Conservation (phyloP, 2,329 filamentous ascomycete species). For the Biscogniauxia marginata region DNA sequence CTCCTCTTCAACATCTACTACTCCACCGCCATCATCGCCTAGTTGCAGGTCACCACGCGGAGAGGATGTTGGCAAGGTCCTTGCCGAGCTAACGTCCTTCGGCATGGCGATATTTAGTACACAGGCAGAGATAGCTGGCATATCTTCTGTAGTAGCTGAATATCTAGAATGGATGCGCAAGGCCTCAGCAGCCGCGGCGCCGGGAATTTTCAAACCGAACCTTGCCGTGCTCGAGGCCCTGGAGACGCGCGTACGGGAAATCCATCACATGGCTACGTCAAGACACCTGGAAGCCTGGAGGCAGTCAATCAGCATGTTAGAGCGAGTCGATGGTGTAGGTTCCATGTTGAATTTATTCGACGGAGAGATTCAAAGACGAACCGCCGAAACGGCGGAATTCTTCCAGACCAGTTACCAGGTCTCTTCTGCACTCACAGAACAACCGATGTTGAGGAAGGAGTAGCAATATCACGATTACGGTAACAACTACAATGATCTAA, state of each 20-base stretch:
- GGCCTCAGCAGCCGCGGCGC: conserved; percentile 1
- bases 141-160: conserved; percentile 24
- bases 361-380: conserved; percentile 20
- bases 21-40: conserved; percentile 16
- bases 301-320: conserved; percentile 13
- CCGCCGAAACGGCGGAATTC: conserved; percentile 21
- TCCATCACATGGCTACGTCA: conserved; percentile 17
- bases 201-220: conserved; percentile 6
- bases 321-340: conserved; percentile 16
- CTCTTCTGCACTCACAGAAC: conserved; percentile 13
- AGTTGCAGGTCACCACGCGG: conserved; percentile 5
- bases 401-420: conserved; percentile 18
- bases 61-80: conserved; percentile 21
- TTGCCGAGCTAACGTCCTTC: conserved; percentile 23
- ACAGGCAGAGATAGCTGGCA: conserved; percentile 24
- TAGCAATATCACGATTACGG: not conserved
- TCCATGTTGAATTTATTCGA: conserved; percentile 22
- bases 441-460: conserved; percentile 12
- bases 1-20: conserved; percentile 13
- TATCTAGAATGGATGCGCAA: conserved; percentile 24
- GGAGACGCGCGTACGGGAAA: conserved; percentile 20
- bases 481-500: not conserved
- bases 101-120: conserved; percentile 22
- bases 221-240: conserved; percentile 18
- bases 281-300: conserved; percentile 20